Conservation (phyloP, 2,329 filamentous ascomycete genomes). For the Aspergillus pseudoterreus region DNA sequence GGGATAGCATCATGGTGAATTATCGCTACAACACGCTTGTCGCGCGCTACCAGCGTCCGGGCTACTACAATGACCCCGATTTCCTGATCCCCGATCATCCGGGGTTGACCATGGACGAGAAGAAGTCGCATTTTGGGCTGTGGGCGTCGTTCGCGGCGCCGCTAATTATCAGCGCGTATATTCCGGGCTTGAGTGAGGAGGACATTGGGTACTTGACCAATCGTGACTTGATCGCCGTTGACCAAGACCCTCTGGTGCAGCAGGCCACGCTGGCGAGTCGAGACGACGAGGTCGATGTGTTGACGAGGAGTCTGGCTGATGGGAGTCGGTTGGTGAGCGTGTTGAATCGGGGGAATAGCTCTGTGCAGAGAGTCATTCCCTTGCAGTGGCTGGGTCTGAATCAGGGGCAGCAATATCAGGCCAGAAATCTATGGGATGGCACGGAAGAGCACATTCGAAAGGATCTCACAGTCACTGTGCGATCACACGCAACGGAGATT, state of each 20-base stretch:
- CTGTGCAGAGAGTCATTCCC: conserved; percentile 28
- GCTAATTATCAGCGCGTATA: conserved; percentile 47
- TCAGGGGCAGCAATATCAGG: conserved; percentile 23
- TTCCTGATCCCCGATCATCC: conserved; percentile 50
- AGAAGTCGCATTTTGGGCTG: conserved; percentile 48
- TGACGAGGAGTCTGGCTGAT: conserved; percentile 46
- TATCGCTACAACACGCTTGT: conserved; percentile 45
- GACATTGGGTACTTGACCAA: conserved; percentile 40
- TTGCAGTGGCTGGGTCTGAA: conserved; percentile 38
- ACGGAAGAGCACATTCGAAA: conserved; percentile 19
- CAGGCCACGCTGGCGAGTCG: conserved; percentile 49
- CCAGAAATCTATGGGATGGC: conserved; percentile 46
- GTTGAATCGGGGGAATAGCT: conserved; percentile 40
- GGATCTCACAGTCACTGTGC: conserved; percentile 26
- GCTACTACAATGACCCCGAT: conserved; percentile 49
- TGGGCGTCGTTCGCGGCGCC: conserved; percentile 51
- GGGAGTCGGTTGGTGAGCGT: conserved; percentile 48
- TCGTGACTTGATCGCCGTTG: conserved; percentile 39
- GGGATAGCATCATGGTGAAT: conserved; percentile 49
- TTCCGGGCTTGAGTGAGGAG: conserved; percentile 33
- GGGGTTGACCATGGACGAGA: conserved; percentile 42
- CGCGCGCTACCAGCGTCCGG: conserved; percentile 43
- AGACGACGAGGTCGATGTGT: conserved; percentile 42
- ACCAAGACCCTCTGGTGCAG: conserved; percentile 42
- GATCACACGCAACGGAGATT: conserved; percentile 41